phyloP scores from a whole-genome alignment of 208 protist genomes.

The Angomonas ambiguus region DNA sequence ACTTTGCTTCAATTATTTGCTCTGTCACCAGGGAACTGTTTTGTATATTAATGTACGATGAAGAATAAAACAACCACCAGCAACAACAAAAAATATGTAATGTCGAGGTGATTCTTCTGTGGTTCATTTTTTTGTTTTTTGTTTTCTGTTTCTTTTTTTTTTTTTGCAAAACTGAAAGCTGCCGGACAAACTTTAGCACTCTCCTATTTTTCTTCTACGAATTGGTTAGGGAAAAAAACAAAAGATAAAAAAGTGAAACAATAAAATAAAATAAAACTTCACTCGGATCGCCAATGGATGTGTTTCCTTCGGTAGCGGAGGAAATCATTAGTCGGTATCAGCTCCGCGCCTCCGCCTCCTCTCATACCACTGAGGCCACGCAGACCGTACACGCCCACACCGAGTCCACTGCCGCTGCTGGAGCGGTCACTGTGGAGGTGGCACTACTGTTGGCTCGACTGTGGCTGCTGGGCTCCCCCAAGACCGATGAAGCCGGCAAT shows the following conservation, averaged over 20 bases:
- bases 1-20: no score
- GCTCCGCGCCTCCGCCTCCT: conserved; percentile 15
- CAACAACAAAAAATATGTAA: not conserved
- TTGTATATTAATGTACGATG: not conserved
- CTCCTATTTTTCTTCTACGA: no score
- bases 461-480: conserved; percentile 41
- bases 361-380: not conserved
- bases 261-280: not conserved
- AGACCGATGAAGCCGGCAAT: conserved; percentile 55
- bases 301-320: conserved; percentile 59
- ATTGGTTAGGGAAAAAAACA: no score
- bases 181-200: no score
- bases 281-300: conserved; percentile 43
- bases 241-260: not conserved
- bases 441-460: conserved; percentile 62
- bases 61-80: not conserved
- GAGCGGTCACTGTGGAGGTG: conserved; percentile 57
- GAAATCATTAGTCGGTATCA: conserved; percentile 64
- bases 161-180: no score
- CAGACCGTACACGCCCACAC: not conserved
- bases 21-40: no score
- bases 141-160: conserved; percentile 9
- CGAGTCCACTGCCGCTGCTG: not conserved
- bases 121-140: not conserved
- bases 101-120: not conserved